These are phyloP conservation scores for Lepiota brunneoincarnata DNA, from an alignment of 768 basidiomycete species.

Conservation along the genomic window DNA sequence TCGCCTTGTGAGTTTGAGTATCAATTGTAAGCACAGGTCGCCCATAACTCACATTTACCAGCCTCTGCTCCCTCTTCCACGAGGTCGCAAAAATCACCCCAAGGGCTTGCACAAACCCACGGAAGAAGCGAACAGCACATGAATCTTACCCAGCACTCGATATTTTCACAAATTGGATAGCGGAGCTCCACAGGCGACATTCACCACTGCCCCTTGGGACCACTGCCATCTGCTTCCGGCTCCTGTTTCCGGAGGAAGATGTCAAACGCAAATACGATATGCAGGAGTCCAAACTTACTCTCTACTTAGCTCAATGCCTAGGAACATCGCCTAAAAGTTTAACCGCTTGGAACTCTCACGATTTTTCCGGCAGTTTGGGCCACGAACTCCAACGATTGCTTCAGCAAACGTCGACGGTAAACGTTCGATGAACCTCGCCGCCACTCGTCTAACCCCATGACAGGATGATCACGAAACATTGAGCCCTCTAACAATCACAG, in stretches of 20 bases:
- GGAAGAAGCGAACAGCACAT: constrained; percentile 12
- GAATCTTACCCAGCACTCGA: constrained; percentile 34
- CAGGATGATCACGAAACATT: constrained; percentile 28
- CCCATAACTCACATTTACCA: constrained; percentile 19
- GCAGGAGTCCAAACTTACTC: constrained; percentile 61
- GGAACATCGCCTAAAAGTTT: constrained; percentile 30
- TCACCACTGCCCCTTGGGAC: constrained; percentile 50
- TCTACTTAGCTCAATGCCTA: constrained; percentile 47
- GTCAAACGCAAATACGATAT: constrained; percentile 65
- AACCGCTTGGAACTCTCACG: constrained; percentile 38
- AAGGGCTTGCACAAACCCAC: constrained; percentile 19
- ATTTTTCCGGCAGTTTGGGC: constrained; percentile 67
- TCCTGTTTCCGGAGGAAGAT: constrained; percentile 88
- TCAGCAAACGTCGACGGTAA: constrained; percentile 37
- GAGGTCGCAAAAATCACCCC: constrained; percentile 38
- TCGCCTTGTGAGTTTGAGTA: constrained; percentile 39
- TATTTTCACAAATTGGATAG: constrained; percentile 45
- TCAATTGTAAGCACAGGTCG: neutral
- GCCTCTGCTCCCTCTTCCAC: constrained; percentile 49
- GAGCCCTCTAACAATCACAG: constrained; percentile 37
- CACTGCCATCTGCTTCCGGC: constrained; percentile 59
- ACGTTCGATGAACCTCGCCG: constrained; percentile 8
- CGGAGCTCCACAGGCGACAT: constrained; percentile 37
- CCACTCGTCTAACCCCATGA: neutral
- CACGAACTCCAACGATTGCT: constrained; percentile 52